Conservation (phyloP, 768 basidiomycete species). For the Lactifluus subvellereus region DNA sequence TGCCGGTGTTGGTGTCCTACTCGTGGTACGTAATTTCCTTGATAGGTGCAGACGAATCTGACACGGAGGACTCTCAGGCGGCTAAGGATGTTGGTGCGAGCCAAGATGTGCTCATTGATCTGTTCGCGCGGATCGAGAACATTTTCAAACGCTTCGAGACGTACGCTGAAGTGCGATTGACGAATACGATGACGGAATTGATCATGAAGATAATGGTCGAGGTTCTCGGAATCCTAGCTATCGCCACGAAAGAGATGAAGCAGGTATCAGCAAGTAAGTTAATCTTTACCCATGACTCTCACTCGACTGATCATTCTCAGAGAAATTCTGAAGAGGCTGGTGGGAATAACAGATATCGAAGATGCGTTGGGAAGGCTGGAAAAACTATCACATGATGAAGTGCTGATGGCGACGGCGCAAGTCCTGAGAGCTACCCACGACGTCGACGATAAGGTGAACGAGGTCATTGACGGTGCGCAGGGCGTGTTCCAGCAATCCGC, state of each 20-base stretch:
- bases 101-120: neutral
- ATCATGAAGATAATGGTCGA: conserved; percentile 3
- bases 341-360: neutral
- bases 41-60: neutral
- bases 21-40: neutral
- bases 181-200: neutral
- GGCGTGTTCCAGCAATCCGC: neutral
- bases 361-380: neutral
- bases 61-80: neutral
- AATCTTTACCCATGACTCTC: neutral
- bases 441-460: neutral
- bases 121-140: neutral
- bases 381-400: neutral
- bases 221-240: conserved; percentile 6
- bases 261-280: neutral
- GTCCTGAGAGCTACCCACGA: neutral
- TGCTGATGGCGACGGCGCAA: neutral
- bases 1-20: conserved; percentile 6
- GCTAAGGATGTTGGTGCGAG: neutral
- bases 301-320: neutral
- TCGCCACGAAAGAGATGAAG: conserved; percentile 1
- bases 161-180: neutral
- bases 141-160: neutral
- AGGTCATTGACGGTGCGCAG: neutral
- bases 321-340: neutral